Percentiles rank a stretch among this genome's conserved stretches.
These are phyloP conservation scores for Kuraishia floccosa DNA, from an alignment of 805 yeast genomes.

Conservation along the genomic window DNA sequence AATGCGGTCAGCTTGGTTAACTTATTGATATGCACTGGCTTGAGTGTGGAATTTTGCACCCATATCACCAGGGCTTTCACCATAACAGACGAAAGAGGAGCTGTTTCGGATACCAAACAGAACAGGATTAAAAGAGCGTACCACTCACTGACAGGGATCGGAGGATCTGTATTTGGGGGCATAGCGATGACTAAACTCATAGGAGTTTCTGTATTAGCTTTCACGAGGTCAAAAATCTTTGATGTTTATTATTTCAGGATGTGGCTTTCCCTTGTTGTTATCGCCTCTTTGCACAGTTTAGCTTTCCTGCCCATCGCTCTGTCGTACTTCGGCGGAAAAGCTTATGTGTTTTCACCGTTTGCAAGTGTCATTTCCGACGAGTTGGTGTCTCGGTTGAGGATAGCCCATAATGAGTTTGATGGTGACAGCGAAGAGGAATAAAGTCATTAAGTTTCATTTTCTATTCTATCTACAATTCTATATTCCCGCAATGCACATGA, in stretches of 20 bases:
- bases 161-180: constrained; percentile 85
- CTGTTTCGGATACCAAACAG: constrained; percentile 1
- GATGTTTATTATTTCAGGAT: constrained; percentile 87
- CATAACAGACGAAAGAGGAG: constrained; percentile 17
- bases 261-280: constrained; percentile 76
- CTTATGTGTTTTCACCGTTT: constrained; percentile 20
- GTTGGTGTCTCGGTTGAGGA: constrained; percentile 1
- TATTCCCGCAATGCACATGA: no score
- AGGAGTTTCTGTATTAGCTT: constrained; percentile 80
- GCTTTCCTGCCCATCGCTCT: constrained; percentile 70
- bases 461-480: no score
- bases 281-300: constrained; percentile 73
- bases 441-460: no score
- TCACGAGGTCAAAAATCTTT: constrained; percentile 79
- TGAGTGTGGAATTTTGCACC: constrained; percentile 87
- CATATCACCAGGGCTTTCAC: constrained; percentile 79
- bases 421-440: no score
- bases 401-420: no score
- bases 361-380: neutral
- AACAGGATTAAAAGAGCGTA: constrained; percentile 24
- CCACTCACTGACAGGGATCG: constrained; percentile 66
- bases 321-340: constrained; percentile 50
- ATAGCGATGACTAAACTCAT: constrained; percentile 82
- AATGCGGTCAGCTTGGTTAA: constrained; percentile 90
- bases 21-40: constrained; percentile 82